Evolutionary conservation across 306 rosid species (phyloP), one percentile per base, ranked within the genome.

Genomic region (Prunus davidiana): DNA sequence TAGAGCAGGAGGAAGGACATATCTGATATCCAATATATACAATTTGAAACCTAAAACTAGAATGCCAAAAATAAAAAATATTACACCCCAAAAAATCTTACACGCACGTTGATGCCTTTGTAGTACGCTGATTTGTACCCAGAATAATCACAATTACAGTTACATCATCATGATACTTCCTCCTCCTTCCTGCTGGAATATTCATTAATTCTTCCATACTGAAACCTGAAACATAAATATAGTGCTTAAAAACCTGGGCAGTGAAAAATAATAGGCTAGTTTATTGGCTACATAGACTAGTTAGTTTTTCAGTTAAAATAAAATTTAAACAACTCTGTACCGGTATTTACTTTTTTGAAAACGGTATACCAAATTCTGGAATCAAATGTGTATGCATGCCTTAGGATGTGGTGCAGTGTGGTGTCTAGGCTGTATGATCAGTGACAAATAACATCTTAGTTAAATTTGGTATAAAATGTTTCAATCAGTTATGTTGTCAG

Each of bases 81-180:
- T 15, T 19, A 18, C 78, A 61, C 57, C 7, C 56, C 1, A 72
- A 77, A 64, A 74, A 68, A 77, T 68, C 69, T 74, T 62, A 89
- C 66, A 79, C 76, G 82, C 82, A 84, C 50, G 91, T 92, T 61
- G 99, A 92, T 56, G 99, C 99, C 87, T 90, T 95, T 78, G 97
- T 84, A 73, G 99, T 95, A 41, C 99, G 82, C 28, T 95, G 93
- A 79, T 92, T 88, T 80, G 89, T 84, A 64, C 99, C 99, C 54
- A 95, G 97, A 67, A 82, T 86, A 79, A 95, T 82, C 64, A 95
- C 97, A 34, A 92, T 95, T 60, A 95, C 93, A 14, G 99, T 95
- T 16, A 95, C 97, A 66, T 95, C 99, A 55, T 95, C 99, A 67
- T 95, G 99, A 86, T 95, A 95, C 81, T 92, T 95, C 78, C 99